Evolutionary conservation across 495 filamentous ascomycete species (phyloP).

Genomic region (Parmelia sp.): DNA sequence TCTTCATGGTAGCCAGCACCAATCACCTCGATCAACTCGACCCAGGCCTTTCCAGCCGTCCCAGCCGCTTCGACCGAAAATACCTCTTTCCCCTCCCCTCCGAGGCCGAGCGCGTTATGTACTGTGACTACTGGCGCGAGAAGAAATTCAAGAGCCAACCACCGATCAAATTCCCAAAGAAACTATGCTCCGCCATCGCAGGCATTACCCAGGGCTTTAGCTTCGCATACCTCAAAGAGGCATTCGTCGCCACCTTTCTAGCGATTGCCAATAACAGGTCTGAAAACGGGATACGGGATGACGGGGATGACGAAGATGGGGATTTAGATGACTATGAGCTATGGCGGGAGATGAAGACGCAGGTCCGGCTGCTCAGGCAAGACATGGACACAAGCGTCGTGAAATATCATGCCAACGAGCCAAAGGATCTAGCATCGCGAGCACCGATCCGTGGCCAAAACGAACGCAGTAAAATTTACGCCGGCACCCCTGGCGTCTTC

Average conservation of each 20-base stretch:
- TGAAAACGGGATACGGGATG: constrained; percentile 5
- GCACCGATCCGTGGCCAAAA: background rate
- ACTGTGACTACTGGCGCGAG: constrained; percentile 48
- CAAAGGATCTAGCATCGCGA: background rate
- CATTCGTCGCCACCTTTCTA: constrained; percentile 53
- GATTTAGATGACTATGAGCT: constrained; percentile 31
- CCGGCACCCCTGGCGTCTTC: background rate
- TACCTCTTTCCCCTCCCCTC: constrained; percentile 55
- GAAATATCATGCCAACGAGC: background rate
- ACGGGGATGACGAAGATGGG: constrained; percentile 18
- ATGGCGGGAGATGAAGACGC: constrained; percentile 32
- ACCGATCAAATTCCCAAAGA: constrained; percentile 48
- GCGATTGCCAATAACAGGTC: constrained; percentile 37
- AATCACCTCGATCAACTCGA: constrained; percentile 56
- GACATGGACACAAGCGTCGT: constrained; percentile 21
- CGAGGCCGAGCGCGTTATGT: constrained; percentile 47
- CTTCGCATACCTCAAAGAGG: constrained; percentile 63
- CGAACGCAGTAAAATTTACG: background rate
- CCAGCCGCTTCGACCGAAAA: constrained; percentile 61
- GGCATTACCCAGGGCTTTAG: constrained; percentile 54
- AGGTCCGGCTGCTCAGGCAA: constrained; percentile 29
- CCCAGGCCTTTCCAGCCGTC: constrained; percentile 56
- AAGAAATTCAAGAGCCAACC: constrained; percentile 56
- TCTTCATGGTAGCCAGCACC: constrained; percentile 58
- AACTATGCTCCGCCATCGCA: constrained; percentile 49